Base-by-base conservation (phyloP, 495 filamentous ascomycete species). In the Sporormia fimetaria region DNA sequence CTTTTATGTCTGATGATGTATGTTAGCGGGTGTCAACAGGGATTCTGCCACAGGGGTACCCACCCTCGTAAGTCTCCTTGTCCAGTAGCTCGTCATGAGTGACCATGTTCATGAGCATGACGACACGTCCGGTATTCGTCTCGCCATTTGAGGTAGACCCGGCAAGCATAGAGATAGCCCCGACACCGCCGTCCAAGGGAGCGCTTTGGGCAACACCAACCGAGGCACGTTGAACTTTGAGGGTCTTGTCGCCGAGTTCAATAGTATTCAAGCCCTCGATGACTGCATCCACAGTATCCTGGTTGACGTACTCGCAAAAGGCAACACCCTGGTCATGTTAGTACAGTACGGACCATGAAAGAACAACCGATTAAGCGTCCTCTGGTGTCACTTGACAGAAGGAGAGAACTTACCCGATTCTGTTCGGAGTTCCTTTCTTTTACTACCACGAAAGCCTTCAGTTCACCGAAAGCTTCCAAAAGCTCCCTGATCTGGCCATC, bases 161-260 rank as follows among this genome's bases (percentile, higher is more conserved):
- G 22, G 90, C 90, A 56, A 99, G 87, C 83, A 96, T 87, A 21
- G 87, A 90, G 85, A 99, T 96, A 47, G 88, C 92, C 48, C 93
- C 94, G 45, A 96, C 87, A 18, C 87, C 80, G 80, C 94, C 88
- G 52, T 96, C 90, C 12, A 90, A 67, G 29, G 86, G 84, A 35
- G 83, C 67, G 8, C 83, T 86, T 59, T 99, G 90, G 18, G 84
- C 87, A 49, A 82, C 78, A 41, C 90, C 90, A 48, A 95, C 82
- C 64, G 85, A 92, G 38, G 90, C 90, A 53, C 84, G 81, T 43
- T 75, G 65, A 21, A 94, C 84, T 64, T 81, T 87, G 32, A 98
- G 76, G 49, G 76, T 71, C 42, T 80, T 78, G 43, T 92, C 87
- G 28, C 83, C 88, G 7, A 98, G 68, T 51, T 84, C 79, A 85